Evolutionary conservation across 768 basidiomycete species (phyloP), one percentile per base, ranked within the genome.

Genomic region (Lactifluus pinguis): DNA sequence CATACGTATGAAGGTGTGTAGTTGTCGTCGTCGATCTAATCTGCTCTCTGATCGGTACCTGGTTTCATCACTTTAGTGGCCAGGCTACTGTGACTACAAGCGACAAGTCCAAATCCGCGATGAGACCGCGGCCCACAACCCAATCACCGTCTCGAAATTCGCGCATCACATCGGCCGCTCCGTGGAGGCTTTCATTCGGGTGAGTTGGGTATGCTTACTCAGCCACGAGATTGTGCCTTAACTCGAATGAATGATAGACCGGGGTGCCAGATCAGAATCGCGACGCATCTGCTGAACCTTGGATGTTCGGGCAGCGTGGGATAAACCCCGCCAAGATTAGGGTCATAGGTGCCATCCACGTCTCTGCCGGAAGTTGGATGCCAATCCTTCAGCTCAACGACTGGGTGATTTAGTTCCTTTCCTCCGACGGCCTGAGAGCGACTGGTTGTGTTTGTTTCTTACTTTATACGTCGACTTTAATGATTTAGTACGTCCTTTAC

Each of bases 281-380:
- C 14, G 25, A 2, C 3, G 6, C 15, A 36, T 45, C 6, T 13
- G 11, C 21, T 21, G 25, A 6, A n/a, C 34, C n/a, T 19, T 63
- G 62, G 62, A 19, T 36, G 36, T 50, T 63, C 5, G 59, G 62
- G 30, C 29, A 4, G 6, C 29, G 42, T 5, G 53, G 53, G 36
- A 34, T 63, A 17, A n/a, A 51, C 8, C 54, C 17, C 11, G 1
- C 38, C 36, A 39, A 30, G 29, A 63, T 61, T 29, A 61, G 34
- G 17, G 19, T 63, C 5, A 61, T 63, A 19, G 62, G 62, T 5
- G 59, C 50, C 15, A 34, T 63, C 3, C 59, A 63, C 7, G 62
- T 61, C 25, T 63, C 62, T 5, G 53, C 53, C 5, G 62, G 62
- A 13, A 49, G 59, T 9, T 63, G 62, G 62, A 63, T 63, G 62